A percentile compares a stretch with the other conserved stretches of the same genome.
Evolutionary conservation across 768 basidiomycete species (phyloP).

Genomic region (Tylopilus rubrobrunneus): DNA sequence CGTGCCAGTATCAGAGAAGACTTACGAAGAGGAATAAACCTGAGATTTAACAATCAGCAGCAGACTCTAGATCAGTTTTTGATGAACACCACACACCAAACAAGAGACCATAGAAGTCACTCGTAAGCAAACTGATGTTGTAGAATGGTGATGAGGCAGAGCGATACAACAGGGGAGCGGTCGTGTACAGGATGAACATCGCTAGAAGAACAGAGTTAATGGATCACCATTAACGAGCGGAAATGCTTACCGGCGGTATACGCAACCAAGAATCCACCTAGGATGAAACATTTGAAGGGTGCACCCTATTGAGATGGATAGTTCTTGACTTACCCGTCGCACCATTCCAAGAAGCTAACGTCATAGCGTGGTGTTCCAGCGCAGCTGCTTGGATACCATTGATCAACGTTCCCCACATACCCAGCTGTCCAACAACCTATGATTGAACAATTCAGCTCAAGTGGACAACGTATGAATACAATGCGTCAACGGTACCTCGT

Average conservation of each 20-base stretch:
- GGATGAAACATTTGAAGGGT: background rate
- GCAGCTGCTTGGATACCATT: constrained; percentile 74
- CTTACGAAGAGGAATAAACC: constrained; percentile 54
- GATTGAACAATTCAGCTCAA: background rate
- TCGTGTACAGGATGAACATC: constrained; percentile 82
- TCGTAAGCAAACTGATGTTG: constrained; percentile 81
- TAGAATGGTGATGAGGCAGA: constrained; percentile 83
- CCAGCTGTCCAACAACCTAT: constrained; percentile 78
- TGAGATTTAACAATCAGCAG: constrained; percentile 13
- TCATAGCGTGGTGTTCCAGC: constrained; percentile 69
- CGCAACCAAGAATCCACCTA: constrained; percentile 50
- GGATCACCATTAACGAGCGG: background rate
- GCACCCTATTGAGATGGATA: constrained; percentile 18
- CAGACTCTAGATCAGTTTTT: background rate
- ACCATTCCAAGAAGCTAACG: constrained; percentile 66
- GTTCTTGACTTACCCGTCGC: constrained; percentile 54
- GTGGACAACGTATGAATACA: background rate
- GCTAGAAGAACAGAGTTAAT: constrained; percentile 37
- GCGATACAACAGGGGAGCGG: constrained; percentile 82
- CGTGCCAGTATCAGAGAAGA: background rate
- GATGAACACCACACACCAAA: constrained; percentile 42
- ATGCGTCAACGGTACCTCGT: constrained; percentile 47
- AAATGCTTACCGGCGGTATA: constrained; percentile 40
- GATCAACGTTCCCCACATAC: constrained; percentile 80
- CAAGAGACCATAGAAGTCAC: constrained; percentile 83